Evolutionary conservation across 495 filamentous ascomycete species (phyloP).

Genomic region (Hapsidospora chrysogenum): DNA sequence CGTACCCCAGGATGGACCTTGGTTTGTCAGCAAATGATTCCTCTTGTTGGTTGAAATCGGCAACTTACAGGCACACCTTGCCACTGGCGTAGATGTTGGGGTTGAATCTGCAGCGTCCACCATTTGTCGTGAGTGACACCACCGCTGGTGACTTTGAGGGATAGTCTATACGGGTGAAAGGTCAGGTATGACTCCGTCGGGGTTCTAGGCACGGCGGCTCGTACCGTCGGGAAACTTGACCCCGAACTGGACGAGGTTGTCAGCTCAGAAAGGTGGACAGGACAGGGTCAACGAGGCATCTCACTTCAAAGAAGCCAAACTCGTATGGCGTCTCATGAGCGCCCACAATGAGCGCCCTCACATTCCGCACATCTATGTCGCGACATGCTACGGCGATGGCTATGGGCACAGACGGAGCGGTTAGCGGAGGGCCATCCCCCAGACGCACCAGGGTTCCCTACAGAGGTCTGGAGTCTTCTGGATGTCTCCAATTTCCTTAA

Average conservation of each 20-base stretch:
- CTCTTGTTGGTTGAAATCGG: no score
- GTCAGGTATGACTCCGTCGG: constrained; percentile 5
- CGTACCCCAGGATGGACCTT: constrained; percentile 84
- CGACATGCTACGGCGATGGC: constrained; percentile 73
- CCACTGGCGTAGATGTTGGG: constrained; percentile 90
- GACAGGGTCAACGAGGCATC: constrained; percentile 5
- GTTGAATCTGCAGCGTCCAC: constrained; percentile 76
- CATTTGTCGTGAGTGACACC: constrained; percentile 67
- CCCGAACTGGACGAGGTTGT: constrained; percentile 30
- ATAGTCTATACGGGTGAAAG: constrained; percentile 44
- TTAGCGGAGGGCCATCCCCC: constrained; percentile 6
- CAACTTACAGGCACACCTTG: constrained; percentile 69
- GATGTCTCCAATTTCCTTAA: constrained; percentile 66
- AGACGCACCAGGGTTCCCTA: constrained; percentile 26
- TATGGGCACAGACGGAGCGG: constrained; percentile 13
- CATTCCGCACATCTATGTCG: constrained; percentile 75
- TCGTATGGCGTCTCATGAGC: constrained; percentile 94
- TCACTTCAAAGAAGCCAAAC: constrained; percentile 89
- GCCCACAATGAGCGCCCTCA: constrained; percentile 78
- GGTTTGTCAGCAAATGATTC: constrained; percentile 7
- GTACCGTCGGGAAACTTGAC: constrained; percentile 52
- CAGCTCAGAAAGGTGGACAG: constrained; percentile 7
- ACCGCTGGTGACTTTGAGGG: constrained; percentile 69
- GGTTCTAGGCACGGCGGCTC: no score
- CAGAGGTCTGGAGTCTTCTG: constrained; percentile 69